A percentile compares a stretch with the other conserved stretches of the same genome.
Conservation (phyloP, 2,329 filamentous ascomycete species). For the Phoma herbarum region DNA sequence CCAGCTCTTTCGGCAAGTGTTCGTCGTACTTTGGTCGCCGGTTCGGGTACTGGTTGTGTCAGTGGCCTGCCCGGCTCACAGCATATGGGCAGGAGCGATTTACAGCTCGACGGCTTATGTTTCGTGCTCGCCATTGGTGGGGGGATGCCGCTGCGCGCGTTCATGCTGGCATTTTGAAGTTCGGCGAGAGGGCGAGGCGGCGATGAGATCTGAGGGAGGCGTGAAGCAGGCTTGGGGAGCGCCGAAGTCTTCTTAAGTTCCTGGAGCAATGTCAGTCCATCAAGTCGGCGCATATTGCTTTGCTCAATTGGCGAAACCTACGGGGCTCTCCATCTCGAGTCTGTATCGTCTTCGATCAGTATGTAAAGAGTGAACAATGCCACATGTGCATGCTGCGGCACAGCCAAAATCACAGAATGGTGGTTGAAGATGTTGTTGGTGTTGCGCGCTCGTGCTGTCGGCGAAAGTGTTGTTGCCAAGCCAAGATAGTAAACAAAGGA, state of each 20-base stretch:
- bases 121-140: conserved; percentile 59
- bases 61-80: conserved; percentile 26
- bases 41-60: conserved; percentile 54
- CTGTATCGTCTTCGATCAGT: conserved; percentile 31
- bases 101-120: conserved; percentile 62
- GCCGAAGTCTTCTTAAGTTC: conserved; percentile 41
- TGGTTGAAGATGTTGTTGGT: conserved; percentile 25
- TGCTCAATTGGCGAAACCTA: conserved; percentile 24
- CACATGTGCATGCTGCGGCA: conserved; percentile 35
- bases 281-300: conserved; percentile 13
- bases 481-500: conserved; percentile 23
- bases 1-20: conserved; percentile 59
- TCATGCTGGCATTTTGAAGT: conserved; percentile 62
- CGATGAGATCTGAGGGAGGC: conserved; percentile 35
- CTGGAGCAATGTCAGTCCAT: conserved; percentile 32
- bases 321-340: conserved; percentile 42
- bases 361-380: conserved; percentile 28
- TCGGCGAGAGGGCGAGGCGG: conserved; percentile 56
- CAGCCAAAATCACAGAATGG: conserved; percentile 27
- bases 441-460: conserved; percentile 18
- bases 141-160: conserved; percentile 61
- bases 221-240: conserved; percentile 40
- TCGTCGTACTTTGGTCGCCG: conserved; percentile 58
- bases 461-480: conserved; percentile 10
- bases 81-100: conserved; percentile 26